Conservation (phyloP, 305 asterid genomes). For the Fraxinus xanthoxyloides region DNA sequence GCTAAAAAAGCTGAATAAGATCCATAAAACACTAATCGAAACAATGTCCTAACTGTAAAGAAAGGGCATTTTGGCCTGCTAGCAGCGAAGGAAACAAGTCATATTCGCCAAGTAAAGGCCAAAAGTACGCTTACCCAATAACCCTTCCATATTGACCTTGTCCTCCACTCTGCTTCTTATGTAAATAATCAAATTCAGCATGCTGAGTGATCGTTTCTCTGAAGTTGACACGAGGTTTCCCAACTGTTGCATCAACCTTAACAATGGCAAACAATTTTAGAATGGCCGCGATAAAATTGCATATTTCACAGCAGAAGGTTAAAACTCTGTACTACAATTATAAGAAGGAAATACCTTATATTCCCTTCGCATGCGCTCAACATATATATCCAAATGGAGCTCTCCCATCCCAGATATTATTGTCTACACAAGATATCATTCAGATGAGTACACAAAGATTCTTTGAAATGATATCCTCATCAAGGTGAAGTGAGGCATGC, state of each 20-base stretch:
- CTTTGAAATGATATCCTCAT: constrained; percentile 9
- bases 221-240: constrained; percentile 96
- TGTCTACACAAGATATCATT: constrained; percentile 64
- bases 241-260: constrained; percentile 91
- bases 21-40: constrained; percentile 1
- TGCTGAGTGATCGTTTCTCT: constrained; percentile 94
- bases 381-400: constrained; percentile 92
- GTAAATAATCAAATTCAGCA: constrained; percentile 90
- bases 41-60: neutral
- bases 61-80: neutral
- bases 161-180: constrained; percentile 99
- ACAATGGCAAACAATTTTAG: constrained; percentile 25
- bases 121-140: constrained; percentile 58
- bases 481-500: neutral
- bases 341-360: constrained; percentile 61
- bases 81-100: neutral
- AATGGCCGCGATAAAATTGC: constrained; percentile 4
- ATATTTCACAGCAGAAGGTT: constrained; percentile 4
- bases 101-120: constrained; percentile 4
- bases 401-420: constrained; percentile 99
- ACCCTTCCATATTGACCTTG: constrained; percentile 98
- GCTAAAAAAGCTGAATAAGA: neutral
- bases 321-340: constrained; percentile 11
- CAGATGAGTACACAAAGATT: constrained; percentile 19
- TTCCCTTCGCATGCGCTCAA: constrained; percentile 96